These are phyloP conservation scores for Sordariomycetes sp. DNA, from an alignment of 2,329 filamentous ascomycete genomes.

Conservation along the genomic window DNA sequence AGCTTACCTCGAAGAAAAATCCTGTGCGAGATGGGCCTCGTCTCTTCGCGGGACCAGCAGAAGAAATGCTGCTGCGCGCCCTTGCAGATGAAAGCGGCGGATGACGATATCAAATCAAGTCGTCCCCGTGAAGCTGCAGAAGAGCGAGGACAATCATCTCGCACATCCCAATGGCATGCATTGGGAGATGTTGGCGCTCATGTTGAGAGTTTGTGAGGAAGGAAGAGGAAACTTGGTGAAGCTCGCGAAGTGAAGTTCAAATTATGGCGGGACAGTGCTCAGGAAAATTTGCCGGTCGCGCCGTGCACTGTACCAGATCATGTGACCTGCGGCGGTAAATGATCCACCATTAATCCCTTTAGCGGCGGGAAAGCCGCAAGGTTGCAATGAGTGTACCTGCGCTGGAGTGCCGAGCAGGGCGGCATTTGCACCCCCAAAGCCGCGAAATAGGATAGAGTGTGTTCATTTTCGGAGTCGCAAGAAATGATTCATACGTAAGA, in stretches of 20 bases:
- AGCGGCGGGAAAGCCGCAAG: conserved; percentile 5
- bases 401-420: too few relatives aligned
- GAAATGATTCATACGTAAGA: too few relatives aligned
- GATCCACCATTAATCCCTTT: not conserved
- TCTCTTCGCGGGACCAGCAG: not conserved
- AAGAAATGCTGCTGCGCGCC: not conserved
- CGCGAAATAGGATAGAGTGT: too few relatives aligned
- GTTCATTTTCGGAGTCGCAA: too few relatives aligned
- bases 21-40: too few relatives aligned
- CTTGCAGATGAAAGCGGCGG: not conserved
- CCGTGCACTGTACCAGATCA: conserved; percentile 3
- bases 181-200: not conserved
- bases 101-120: not conserved
- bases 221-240: conserved; percentile 5
- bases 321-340: conserved; percentile 3
- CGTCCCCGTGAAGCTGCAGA: not conserved
- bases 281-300: conserved; percentile 5
- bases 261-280: conserved; percentile 5
- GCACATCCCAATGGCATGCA: not conserved
- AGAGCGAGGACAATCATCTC: not conserved
- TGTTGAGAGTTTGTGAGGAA: not conserved
- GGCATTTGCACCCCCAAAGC: too few relatives aligned
- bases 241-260: conserved; percentile 5
- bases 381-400: not conserved
- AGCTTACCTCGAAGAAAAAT: conserved; percentile 4